These are phyloP conservation scores for Neofusicoccum laricinum DNA, from an alignment of 2,329 filamentous ascomycete genomes.

Conservation along the genomic window DNA sequence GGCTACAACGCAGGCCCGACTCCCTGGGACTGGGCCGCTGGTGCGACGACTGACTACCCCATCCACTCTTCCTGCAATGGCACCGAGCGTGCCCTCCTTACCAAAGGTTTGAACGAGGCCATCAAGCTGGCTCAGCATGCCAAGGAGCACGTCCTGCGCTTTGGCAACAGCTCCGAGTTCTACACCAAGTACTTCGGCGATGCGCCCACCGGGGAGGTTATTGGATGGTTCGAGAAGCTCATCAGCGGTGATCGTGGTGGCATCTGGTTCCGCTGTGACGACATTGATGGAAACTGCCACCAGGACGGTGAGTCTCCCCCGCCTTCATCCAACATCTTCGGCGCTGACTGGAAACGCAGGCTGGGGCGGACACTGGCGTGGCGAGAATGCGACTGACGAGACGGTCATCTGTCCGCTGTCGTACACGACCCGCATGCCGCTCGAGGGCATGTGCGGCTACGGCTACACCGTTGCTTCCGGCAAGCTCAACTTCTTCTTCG, in stretches of 20 bases:
- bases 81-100: conserved; percentile 57
- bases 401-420: conserved; percentile 68
- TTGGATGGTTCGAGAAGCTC: conserved; percentile 63
- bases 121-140: conserved; percentile 59
- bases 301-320: conserved; percentile 23
- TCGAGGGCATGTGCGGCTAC: conserved; percentile 59
- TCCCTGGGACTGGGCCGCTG: conserved; percentile 32
- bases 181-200: conserved; percentile 67
- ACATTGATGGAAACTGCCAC: conserved; percentile 63
- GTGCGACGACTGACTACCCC: conserved; percentile 40
- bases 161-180: conserved; percentile 56
- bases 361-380: conserved; percentile 68
- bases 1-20: conserved; percentile 21
- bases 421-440: conserved; percentile 55
- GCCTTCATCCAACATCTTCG: no score
- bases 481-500: conserved; percentile 62
- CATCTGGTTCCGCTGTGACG: conserved; percentile 65
- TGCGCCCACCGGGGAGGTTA: conserved; percentile 53
- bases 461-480: conserved; percentile 61
- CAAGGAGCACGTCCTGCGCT: conserved; percentile 59
- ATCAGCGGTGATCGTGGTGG: conserved; percentile 55
- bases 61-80: conserved; percentile 67
- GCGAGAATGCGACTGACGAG: conserved; percentile 61
- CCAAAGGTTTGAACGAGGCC: conserved; percentile 57
- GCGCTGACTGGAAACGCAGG: conserved; percentile 38